Evolutionary conservation across 192 early-diverging fungal genomes (phyloP).

Genomic region (Diversispora epigaea): DNA sequence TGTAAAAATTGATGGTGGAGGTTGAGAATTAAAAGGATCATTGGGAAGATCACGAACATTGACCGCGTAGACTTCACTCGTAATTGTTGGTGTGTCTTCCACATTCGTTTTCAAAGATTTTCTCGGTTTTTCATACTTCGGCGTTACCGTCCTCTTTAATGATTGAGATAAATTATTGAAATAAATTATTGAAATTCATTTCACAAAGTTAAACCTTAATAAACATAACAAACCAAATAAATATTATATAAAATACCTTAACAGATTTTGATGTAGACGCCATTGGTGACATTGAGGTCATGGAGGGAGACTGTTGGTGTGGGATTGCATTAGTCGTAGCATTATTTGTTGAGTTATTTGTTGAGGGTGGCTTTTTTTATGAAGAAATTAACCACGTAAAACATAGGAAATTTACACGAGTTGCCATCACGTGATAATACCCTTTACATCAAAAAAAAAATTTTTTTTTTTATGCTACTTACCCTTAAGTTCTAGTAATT

Average conservation of each 20-base stretch:
- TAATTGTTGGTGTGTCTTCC: constrained; percentile 30
- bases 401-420: no score
- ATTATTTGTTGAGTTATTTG: no score
- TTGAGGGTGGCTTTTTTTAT: no score
- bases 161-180: not conserved
- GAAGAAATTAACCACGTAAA: no score
- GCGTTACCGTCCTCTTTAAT: not conserved
- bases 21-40: not conserved
- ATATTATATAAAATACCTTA: not conserved
- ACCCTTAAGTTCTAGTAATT: constrained; percentile 14
- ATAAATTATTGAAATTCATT: not conserved
- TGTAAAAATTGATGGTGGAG: not conserved
- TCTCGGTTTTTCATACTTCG: constrained; percentile 25
- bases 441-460: not conserved
- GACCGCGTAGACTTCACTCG: constrained; percentile 26
- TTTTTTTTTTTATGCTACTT: not conserved
- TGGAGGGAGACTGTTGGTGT: no score
- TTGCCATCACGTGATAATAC: no score
- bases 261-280: not conserved
- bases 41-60: constrained; percentile 16
- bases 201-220: not conserved
- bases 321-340: no score
- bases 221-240: not conserved
- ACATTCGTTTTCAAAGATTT: constrained; percentile 20
- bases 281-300: not conserved